phyloP scores from a whole-genome alignment of 306 rosid genomes.

The Cicer arietinum region DNA sequence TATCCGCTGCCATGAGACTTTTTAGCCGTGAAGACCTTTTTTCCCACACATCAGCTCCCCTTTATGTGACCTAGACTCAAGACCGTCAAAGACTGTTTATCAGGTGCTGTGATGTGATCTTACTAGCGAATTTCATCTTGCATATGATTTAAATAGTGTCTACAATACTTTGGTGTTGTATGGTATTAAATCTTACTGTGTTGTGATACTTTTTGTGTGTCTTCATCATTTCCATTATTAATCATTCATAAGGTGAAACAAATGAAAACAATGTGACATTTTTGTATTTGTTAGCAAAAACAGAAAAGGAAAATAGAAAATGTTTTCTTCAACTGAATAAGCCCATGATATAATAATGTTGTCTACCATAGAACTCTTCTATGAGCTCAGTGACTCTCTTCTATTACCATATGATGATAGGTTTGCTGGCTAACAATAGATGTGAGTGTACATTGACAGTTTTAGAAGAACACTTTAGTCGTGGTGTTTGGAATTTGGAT shows the following conservation, averaged over 20 bases:
- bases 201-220: neutral
- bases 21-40: neutral
- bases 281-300: neutral
- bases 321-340: neutral
- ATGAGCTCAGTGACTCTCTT: neutral
- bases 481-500: constrained; percentile 7
- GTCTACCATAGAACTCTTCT: neutral
- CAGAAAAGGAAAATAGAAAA: neutral
- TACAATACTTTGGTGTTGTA: neutral
- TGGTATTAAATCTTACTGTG: constrained; percentile 5
- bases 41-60: neutral
- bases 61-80: neutral
- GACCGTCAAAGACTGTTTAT: neutral
- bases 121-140: constrained; percentile 5
- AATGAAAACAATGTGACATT: neutral
- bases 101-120: neutral
- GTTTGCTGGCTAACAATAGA: constrained; percentile 13
- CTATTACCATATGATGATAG: neutral
- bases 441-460: constrained; percentile 4
- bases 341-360: neutral
- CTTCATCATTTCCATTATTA: constrained; percentile 7
- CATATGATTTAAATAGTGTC: constrained; percentile 19
- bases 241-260: neutral
- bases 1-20: neutral
- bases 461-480: constrained; percentile 7